Evolutionary conservation across 768 basidiomycete species (phyloP), one percentile per base, ranked within the genome.

Genomic region (Saitozyma podzolica): DNA sequence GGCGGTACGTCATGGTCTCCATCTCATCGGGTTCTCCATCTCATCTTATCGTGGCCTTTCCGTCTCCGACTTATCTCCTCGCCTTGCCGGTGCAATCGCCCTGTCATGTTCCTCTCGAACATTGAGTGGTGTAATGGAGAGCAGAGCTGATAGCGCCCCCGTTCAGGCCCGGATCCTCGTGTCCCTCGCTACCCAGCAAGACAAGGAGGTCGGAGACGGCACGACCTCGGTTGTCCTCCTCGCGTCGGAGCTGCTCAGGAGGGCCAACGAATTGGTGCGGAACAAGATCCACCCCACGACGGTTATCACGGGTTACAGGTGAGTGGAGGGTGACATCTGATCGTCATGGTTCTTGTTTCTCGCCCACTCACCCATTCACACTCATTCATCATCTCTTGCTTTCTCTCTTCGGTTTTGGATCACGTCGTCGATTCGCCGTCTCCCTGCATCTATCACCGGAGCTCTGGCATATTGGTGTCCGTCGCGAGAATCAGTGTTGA

Each of bases 261-360:
- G 96, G 58, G 96, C 95, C 59, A 98, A 98, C 78, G 96, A 98
- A 78, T 88, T 99, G 50, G 93, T 99, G 68, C 92, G 96, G 82
- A 88, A 91, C 68, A 97, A 92, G 81, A 97, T 99, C 57, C 96
- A 99, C 80, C 96, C 96, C 0, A 99, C 96, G 1, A 98, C 96
- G 7, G 95, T 99, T 81, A 99, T 99, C 81, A 96, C 95, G 14
- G 96, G 96, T 0, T 99, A 98, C 82, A 84, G 96, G 71, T 80
- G 40, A 64, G 78, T 66, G 9, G 42, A 6, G 16, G 13, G 16
- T 50, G 29, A 58, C 58, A 29, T 14, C 52, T 40, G 4, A 40
- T 9, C 57, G 10, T 43, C 56, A 45, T 53, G 40, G 2, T 45
- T 29, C 29, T 29, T 20, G 1, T 29, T 49, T 16, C 53, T 16